Evolutionary conservation across 1,284 basidiomycete species (phyloP), one percentile per base, ranked within the genome.

Genomic region (Melanopsichium pennsylvanicum): DNA sequence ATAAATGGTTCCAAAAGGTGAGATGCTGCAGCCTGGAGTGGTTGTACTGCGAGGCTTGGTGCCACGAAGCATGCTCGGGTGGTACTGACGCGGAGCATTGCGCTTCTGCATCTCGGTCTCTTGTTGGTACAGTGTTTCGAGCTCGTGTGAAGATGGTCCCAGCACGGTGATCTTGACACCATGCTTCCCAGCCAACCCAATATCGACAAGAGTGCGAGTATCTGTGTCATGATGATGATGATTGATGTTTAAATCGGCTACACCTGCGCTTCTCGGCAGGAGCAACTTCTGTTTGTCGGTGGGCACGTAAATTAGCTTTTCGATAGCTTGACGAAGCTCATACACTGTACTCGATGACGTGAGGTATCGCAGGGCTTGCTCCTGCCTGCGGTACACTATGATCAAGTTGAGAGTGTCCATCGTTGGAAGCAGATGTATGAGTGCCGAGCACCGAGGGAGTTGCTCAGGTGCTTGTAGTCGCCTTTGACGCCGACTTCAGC

Each of bases 21-120:
- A 58, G 2, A 58, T 18, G 29, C 32, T 54, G 0, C 49, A 47
- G 2, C 35, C 41, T 0, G 59, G 34, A 11, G 39, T 40, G 0
- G 64, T 59, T 5, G 69, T 74, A 19, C 54, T 60, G 41, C 71
- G 58, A 23, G 60, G 49, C 33, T 55, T 66, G 32, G 61, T 48
- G 13, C 70, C 66, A 9, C 51, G 54, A 23, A 78, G 56, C 54
- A 78, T 37, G 46, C 76, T 78, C 2, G 73, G 75, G 41, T 78
- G 76, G 27, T 73, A 67, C 6, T 64, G 35, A 3, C 75, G 61
- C 3, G 74, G 74, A 35, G 50, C 50, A 23, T 67, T 64, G 39
- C 56, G 51, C 29, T 56, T 57, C 35, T 54, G 48, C 40, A 63
- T 64, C 45, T 59, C 67, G 13, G 36, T 35, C 22, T 56, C 56